These are phyloP conservation scores for Huntiella decipiens DNA, from an alignment of 2,329 filamentous ascomycete species.

Conservation along the genomic window DNA sequence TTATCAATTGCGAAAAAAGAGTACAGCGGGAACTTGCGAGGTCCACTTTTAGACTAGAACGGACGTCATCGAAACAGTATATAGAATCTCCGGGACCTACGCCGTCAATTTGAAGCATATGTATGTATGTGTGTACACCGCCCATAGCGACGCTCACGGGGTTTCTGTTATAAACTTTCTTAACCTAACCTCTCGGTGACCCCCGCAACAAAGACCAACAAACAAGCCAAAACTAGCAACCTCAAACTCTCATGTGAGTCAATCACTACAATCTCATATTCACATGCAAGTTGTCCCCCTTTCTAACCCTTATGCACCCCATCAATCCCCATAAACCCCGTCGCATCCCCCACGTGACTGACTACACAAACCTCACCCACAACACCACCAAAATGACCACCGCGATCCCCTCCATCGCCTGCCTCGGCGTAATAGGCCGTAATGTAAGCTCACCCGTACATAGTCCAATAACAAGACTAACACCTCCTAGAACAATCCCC, in stretches of 20 bases:
- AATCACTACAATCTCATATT: neutral
- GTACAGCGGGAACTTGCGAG: too few species aligned
- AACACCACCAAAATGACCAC: slow-evolving; percentile 29
- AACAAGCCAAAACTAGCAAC: neutral
- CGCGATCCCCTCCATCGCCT: slow-evolving; percentile 65
- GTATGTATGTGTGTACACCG: too few species aligned
- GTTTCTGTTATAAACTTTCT: too few species aligned
- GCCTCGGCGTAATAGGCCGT: slow-evolving; percentile 83
- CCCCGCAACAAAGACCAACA: neutral
- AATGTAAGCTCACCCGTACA: slow-evolving; percentile 41
- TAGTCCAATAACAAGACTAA: neutral
- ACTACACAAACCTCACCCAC: too few species aligned
- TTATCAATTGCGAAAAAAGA: too few species aligned
- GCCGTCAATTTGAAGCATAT: too few species aligned
- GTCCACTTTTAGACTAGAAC: too few species aligned
- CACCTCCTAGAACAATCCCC: slow-evolving; percentile 66
- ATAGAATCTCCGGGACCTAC: too few species aligned
- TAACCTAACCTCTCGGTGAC: too few species aligned
- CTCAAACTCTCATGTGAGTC: too few species aligned
- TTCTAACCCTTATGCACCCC: neutral
- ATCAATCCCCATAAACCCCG: neutral
- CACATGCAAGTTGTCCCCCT: neutral
- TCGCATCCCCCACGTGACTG: neutral
- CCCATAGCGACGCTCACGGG: too few species aligned
- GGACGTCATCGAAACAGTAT: too few species aligned